These are phyloP conservation scores for Candida hispaniensis DNA, from an alignment of 805 yeast genomes.

Conservation along the genomic window DNA sequence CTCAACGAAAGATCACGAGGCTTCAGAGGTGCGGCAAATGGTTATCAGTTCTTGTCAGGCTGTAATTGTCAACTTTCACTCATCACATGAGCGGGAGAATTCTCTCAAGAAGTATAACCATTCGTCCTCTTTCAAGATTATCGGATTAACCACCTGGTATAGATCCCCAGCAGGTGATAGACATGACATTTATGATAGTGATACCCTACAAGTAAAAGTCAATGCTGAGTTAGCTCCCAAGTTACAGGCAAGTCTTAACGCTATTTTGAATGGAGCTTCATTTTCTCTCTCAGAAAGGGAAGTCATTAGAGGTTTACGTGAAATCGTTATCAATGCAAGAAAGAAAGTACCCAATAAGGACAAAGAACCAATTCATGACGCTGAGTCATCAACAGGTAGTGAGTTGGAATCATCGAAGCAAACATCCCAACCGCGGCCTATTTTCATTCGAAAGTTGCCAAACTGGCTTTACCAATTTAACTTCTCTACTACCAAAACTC, in stretches of 20 bases:
- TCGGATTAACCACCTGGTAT: slow-evolving; percentile 26
- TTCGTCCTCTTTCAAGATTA: slow-evolving; percentile 22
- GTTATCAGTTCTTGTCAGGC: slow-evolving; percentile 29
- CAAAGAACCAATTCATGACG: slow-evolving; percentile 1
- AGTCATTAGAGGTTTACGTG: slow-evolving; percentile 27
- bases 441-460: slow-evolving; percentile 20
- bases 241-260: slow-evolving; percentile 23
- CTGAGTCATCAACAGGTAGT: no score
- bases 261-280: slow-evolving; percentile 23
- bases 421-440: slow-evolving; percentile 4
- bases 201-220: slow-evolving; percentile 21
- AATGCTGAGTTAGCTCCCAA: slow-evolving; percentile 26
- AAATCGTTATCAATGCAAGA: slow-evolving; percentile 17
- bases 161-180: slow-evolving; percentile 24
- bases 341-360: slow-evolving; percentile 1
- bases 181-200: slow-evolving; percentile 24
- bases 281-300: slow-evolving; percentile 27
- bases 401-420: background rate
- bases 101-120: slow-evolving; percentile 21
- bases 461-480: slow-evolving; percentile 25
- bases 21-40: slow-evolving; percentile 22
- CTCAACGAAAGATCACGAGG: slow-evolving; percentile 16
- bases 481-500: slow-evolving; percentile 25
- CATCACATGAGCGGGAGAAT: slow-evolving; percentile 21
- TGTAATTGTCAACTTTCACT: slow-evolving; percentile 25